phyloP scores from a whole-genome alignment of 2,329 filamentous ascomycete genomes.

The Myriosclerotinia curreyana region DNA sequence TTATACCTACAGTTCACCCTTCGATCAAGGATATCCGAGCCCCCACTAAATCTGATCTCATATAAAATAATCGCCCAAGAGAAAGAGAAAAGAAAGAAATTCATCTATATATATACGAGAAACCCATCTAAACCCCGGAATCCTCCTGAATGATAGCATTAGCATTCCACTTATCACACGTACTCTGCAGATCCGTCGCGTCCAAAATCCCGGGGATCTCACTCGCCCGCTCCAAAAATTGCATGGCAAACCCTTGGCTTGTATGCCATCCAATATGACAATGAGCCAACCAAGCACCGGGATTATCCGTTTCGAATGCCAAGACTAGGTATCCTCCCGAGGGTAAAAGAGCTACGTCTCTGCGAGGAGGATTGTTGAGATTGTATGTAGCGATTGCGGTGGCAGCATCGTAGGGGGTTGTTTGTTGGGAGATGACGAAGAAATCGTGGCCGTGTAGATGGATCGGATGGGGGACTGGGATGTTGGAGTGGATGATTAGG shows the following conservation, averaged over 20 bases:
- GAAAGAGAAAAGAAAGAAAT: background rate
- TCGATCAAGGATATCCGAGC: too few relatives aligned
- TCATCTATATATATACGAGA: background rate
- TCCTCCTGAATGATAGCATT: conserved; percentile 22
- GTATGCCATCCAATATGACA: conserved; percentile 48
- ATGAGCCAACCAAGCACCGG: conserved; percentile 30
- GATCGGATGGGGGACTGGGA: conserved; percentile 38
- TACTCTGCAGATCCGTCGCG: background rate
- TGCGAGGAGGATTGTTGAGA: conserved; percentile 48
- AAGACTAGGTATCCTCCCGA: conserved; percentile 27
- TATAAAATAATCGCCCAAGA: background rate
- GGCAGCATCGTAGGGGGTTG: conserved; percentile 39
- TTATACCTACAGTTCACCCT: too few relatives aligned
- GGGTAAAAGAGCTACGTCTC: conserved; percentile 49
- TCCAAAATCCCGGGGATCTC: conserved; percentile 28
- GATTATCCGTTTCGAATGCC: conserved; percentile 30
- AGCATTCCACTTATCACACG: conserved; percentile 24
- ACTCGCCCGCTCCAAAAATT: conserved; percentile 45
- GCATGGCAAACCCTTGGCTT: conserved; percentile 48
- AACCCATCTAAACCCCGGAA: conserved; percentile 22
- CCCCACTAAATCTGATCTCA: too few relatives aligned
- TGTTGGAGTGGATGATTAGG: conserved; percentile 34
- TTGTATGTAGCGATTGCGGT: conserved; percentile 31
- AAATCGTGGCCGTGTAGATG: conserved; percentile 52
- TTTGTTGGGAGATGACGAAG: conserved; percentile 45